Conservation (phyloP, 2,329 filamentous ascomycete genomes). For the Venturiaceae sp. region DNA sequence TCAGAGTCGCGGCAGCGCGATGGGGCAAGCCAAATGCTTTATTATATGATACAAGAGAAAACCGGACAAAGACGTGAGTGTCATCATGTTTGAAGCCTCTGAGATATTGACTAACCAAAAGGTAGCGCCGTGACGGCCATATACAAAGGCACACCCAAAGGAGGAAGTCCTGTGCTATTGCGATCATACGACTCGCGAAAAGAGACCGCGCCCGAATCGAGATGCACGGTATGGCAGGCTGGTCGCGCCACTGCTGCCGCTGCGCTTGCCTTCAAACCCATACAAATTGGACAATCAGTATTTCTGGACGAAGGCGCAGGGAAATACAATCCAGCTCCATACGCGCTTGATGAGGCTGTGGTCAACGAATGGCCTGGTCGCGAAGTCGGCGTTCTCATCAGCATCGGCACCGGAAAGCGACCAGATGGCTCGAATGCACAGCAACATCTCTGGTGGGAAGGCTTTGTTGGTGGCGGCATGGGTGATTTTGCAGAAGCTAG, state of each 20-base stretch:
- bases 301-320: conserved; percentile 91
- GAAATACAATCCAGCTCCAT: conserved; percentile 82
- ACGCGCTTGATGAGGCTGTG: conserved; percentile 79
- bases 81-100: neutral
- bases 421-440: conserved; percentile 59
- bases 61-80: conserved; percentile 80
- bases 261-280: conserved; percentile 88
- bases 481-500: conserved; percentile 89
- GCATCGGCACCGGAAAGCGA: conserved; percentile 86
- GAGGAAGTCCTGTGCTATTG: conserved; percentile 60
- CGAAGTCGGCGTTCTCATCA: conserved; percentile 85
- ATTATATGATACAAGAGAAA: conserved; percentile 80
- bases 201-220: conserved; percentile 81
- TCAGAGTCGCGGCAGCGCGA: conserved; percentile 39
- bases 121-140: conserved; percentile 81
- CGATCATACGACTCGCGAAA: conserved; percentile 93
- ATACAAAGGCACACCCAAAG: conserved; percentile 70
- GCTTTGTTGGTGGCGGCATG: conserved; percentile 59
- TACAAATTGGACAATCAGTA: conserved; percentile 83
- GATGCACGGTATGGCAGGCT: conserved; percentile 95
- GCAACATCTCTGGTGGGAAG: conserved; percentile 82
- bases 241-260: conserved; percentile 90
- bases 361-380: conserved; percentile 92
- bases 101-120: neutral
- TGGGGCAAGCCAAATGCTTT: conserved; percentile 77